Conservation (phyloP, 225 moss, liverwort and hornwort species). For the Pseudoscleropodium purum region DNA sequence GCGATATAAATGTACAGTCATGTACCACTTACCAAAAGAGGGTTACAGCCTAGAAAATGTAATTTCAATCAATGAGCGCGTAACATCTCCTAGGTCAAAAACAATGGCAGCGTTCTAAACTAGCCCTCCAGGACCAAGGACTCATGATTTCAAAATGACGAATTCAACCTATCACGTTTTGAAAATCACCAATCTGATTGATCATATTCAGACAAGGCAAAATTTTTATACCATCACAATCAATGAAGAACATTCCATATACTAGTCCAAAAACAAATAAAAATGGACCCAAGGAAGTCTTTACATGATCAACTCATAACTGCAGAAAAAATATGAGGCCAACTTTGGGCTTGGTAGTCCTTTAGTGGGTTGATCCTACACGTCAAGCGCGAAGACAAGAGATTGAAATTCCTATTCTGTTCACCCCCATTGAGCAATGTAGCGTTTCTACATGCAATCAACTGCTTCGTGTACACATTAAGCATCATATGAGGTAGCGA, state of each 20-base stretch:
- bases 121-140: background rate
- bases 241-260: background rate
- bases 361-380: background rate
- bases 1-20: background rate
- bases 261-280: background rate
- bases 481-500: background rate
- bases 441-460: background rate
- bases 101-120: background rate
- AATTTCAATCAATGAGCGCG: background rate
- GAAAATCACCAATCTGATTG: background rate
- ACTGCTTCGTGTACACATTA: background rate
- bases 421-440: too few species aligned
- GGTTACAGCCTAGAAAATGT: background rate
- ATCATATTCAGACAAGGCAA: background rate
- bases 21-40: background rate
- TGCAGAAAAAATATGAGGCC: background rate
- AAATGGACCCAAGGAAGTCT: too few species aligned
- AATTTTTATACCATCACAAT: background rate
- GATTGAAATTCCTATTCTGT: background rate
- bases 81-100: too few species aligned
- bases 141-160: background rate
- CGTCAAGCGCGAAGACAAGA: too few species aligned
- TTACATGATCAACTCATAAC: background rate
- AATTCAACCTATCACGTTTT: background rate
- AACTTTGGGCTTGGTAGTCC: too few species aligned